Percentiles rank a stretch among this genome's conserved stretches.
These are phyloP conservation scores for Kodamaea sagamina DNA, from an alignment of 805 yeast species.

Conservation along the genomic window DNA sequence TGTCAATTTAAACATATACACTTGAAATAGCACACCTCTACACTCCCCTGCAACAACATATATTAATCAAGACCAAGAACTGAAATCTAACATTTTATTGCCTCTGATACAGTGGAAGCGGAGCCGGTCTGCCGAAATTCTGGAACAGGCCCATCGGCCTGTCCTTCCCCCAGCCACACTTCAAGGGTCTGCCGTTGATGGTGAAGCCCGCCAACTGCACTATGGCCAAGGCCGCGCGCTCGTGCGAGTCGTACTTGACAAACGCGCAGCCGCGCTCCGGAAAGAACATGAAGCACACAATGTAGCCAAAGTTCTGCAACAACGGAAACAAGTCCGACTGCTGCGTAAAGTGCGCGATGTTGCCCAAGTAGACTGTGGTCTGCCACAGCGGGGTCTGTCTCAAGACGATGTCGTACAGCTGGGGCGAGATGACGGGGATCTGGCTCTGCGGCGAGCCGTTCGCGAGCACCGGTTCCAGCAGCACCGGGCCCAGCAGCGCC, in stretches of 20 bases:
- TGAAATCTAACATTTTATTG: constrained; percentile 9
- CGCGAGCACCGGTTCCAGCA: not conserved
- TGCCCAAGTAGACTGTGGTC: constrained; percentile 85
- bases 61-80: too few species aligned
- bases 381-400: constrained; percentile 82
- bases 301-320: constrained; percentile 77
- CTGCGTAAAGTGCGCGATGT: constrained; percentile 73
- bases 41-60: too few species aligned
- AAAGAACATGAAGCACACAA: constrained; percentile 76
- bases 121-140: constrained; percentile 26
- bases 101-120: constrained; percentile 31
- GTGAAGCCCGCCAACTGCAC: constrained; percentile 71
- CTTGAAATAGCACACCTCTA: too few species aligned
- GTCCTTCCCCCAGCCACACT: constrained; percentile 87
- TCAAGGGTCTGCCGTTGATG: constrained; percentile 74
- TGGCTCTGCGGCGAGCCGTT: constrained; percentile 9
- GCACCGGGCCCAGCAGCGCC: too few species aligned
- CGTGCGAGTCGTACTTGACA: constrained; percentile 83
- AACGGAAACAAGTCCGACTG: constrained; percentile 74
- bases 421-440: constrained; percentile 47
- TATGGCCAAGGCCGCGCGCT: constrained; percentile 85
- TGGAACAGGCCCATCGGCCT: constrained; percentile 33
- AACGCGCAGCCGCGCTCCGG: constrained; percentile 88
- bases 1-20: too few species aligned
- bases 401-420: constrained; percentile 66